Evolutionary conservation across 441 rosid species (phyloP).

Genomic region (Hypseocharis bilobata): DNA sequence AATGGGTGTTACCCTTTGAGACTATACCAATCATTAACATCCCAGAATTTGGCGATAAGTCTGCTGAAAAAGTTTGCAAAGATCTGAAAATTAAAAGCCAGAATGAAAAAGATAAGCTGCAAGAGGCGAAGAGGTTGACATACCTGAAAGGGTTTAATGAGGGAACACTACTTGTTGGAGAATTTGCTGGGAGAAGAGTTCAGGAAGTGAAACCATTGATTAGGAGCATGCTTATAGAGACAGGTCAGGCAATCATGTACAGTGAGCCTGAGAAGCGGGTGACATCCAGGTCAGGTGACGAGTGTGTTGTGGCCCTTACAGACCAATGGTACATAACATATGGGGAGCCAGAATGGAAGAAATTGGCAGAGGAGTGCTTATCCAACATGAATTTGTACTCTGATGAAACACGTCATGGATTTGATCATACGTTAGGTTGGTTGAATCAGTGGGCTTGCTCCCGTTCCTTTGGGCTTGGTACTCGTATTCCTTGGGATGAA

Average conservation of each 20-base stretch:
- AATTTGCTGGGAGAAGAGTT: slow-evolving; percentile 59
- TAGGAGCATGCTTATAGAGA: slow-evolving; percentile 53
- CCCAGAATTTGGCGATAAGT: slow-evolving; percentile 73
- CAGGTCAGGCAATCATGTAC: slow-evolving; percentile 62
- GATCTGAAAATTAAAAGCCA: slow-evolving; percentile 80
- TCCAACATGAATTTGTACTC: slow-evolving; percentile 64
- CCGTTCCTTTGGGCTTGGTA: slow-evolving; percentile 88
- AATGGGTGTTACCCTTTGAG: slow-evolving; percentile 74
- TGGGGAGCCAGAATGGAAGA: slow-evolving; percentile 76
- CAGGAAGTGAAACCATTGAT: slow-evolving; percentile 74
- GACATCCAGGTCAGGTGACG: slow-evolving; percentile 91
- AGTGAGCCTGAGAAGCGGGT: slow-evolving; percentile 93
- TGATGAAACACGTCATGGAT: slow-evolving; percentile 74
- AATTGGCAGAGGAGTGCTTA: slow-evolving; percentile 68
- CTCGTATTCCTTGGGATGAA: slow-evolving; percentile 88
- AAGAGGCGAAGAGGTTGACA: slow-evolving; percentile 74
- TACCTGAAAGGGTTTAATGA: slow-evolving; percentile 80
- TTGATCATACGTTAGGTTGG: slow-evolving; percentile 88
- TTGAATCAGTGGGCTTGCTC: slow-evolving; percentile 98
- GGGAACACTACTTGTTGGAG: slow-evolving; percentile 73
- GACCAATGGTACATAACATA: slow-evolving; percentile 94
- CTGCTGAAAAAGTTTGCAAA: slow-evolving; percentile 74
- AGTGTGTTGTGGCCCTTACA: slow-evolving; percentile 93
- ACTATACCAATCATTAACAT: slow-evolving; percentile 66
- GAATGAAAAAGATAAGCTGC: slow-evolving; percentile 81